Conservation (phyloP, 73 alveolate genomes). For the Paramecium caudatum region DNA sequence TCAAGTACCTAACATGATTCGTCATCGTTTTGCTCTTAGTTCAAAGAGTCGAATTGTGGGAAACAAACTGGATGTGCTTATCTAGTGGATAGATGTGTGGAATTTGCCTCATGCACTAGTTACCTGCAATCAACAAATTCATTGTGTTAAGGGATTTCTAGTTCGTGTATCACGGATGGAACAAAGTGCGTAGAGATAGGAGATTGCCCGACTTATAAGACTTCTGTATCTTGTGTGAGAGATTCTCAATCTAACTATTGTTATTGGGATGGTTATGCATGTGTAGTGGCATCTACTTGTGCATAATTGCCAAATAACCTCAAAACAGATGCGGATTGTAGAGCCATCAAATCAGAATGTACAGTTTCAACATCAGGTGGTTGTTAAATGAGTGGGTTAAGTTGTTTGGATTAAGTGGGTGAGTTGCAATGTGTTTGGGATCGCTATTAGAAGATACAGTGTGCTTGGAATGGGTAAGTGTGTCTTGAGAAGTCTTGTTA, state of each 20-base stretch:
- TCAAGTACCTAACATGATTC: neutral
- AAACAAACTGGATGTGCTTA: neutral
- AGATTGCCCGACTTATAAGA: neutral
- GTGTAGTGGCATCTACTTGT: neutral
- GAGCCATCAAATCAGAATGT: neutral
- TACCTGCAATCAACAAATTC: neutral
- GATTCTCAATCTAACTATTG: slow-evolving; percentile 26
- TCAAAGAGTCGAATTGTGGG: neutral
- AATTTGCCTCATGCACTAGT: slow-evolving; percentile 27
- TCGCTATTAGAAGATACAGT: neutral
- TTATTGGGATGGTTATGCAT: slow-evolving; percentile 28
- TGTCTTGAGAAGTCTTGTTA: slow-evolving; percentile 31
- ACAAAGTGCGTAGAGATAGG: neutral
- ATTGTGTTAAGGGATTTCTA: slow-evolving; percentile 28
- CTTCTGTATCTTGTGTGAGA: neutral
- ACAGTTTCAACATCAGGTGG: slow-evolving; percentile 33
- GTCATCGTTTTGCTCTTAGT: neutral
- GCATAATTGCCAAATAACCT: slow-evolving; percentile 26
- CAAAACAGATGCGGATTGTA: slow-evolving; percentile 7
- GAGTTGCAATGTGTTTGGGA: slow-evolving; percentile 7
- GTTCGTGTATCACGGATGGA: slow-evolving; percentile 34
- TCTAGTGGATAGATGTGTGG: slow-evolving; percentile 6
- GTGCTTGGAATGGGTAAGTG: slow-evolving; percentile 31
- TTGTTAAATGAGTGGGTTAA: slow-evolving; percentile 13
- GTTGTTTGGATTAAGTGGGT: neutral